Evolutionary conservation across 2,329 filamentous ascomycete species (phyloP).

Genomic region (Clarireedia sp.): DNA sequence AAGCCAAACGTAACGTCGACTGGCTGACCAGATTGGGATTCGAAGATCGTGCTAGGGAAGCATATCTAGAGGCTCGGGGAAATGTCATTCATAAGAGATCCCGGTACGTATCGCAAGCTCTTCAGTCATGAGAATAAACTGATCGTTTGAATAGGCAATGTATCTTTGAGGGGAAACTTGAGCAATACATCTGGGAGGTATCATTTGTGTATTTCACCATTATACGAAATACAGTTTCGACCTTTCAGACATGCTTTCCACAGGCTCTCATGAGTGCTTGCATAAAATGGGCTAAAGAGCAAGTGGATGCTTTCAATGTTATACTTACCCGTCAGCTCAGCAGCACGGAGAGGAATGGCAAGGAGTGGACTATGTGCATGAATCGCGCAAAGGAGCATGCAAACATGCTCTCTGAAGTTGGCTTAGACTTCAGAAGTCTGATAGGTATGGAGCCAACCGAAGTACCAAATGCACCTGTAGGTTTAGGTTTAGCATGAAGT

Average conservation of each 20-base stretch:
- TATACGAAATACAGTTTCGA: slow-evolving; percentile 85
- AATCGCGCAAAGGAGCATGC: slow-evolving; percentile 75
- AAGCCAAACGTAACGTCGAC: slow-evolving; percentile 71
- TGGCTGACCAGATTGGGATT: slow-evolving; percentile 85
- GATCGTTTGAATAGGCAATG: slow-evolving; percentile 57
- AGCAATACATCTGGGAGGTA: slow-evolving; percentile 88
- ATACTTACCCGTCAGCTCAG: slow-evolving; percentile 78
- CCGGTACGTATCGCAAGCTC: slow-evolving; percentile 46
- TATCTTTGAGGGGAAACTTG: slow-evolving; percentile 88
- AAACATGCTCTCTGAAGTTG: slow-evolving; percentile 71
- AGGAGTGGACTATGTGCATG: slow-evolving; percentile 77
- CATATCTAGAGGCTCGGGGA: slow-evolving; percentile 73
- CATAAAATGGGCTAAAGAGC: slow-evolving; percentile 96
- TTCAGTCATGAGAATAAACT: not conserved
- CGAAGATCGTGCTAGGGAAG: slow-evolving; percentile 80
- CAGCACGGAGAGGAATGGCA: slow-evolving; percentile 68
- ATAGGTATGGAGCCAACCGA: slow-evolving; percentile 50
- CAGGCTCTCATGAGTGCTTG: slow-evolving; percentile 84
- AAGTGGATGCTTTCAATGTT: slow-evolving; percentile 83
- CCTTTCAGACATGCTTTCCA: slow-evolving; percentile 82
- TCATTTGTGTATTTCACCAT: slow-evolving; percentile 94
- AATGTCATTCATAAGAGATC: slow-evolving; percentile 73
- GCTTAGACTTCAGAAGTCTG: slow-evolving; percentile 79
- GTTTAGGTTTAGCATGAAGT: slow-evolving; percentile 29
- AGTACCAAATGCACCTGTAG: slow-evolving; percentile 29